Conservation (phyloP, 768 basidiomycete species). For the Lentinula lateritia region DNA sequence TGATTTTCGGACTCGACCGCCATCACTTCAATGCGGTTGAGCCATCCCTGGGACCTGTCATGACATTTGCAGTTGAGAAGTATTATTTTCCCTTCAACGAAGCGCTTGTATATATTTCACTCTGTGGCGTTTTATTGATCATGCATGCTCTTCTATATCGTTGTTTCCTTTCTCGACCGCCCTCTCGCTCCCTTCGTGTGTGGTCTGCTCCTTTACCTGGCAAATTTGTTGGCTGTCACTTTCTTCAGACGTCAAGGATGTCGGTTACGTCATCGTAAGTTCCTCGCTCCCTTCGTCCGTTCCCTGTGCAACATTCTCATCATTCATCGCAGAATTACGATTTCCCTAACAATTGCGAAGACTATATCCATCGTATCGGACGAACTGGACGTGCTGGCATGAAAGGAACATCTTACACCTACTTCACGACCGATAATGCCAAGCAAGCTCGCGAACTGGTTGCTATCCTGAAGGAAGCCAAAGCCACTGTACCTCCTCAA, state of each 20-base stretch:
- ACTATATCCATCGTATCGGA: slow-evolving; percentile 98
- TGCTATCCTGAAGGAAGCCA: slow-evolving; percentile 80
- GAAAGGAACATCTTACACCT: slow-evolving; percentile 92
- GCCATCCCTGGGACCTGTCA: slow-evolving; percentile 32
- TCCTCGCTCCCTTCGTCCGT: not conserved
- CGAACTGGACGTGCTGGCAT: slow-evolving; percentile 95
- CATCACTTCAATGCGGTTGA: slow-evolving; percentile 27
- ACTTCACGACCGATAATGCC: slow-evolving; percentile 94
- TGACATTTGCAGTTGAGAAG: slow-evolving; percentile 22
- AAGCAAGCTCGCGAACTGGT: slow-evolving; percentile 93
- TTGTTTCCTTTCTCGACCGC: slow-evolving; percentile 14
- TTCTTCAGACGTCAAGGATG: slow-evolving; percentile 93
- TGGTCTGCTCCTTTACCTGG: slow-evolving; percentile 25
- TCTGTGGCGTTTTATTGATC: slow-evolving; percentile 16
- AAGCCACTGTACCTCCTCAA: slow-evolving; percentile 80
- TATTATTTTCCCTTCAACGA: slow-evolving; percentile 18
- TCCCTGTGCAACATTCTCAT: not conserved
- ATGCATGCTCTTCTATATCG: slow-evolving; percentile 32
- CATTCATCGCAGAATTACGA: slow-evolving; percentile 72
- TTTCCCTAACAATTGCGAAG: slow-evolving; percentile 97
- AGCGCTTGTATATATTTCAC: slow-evolving; percentile 42
- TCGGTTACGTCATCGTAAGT: slow-evolving; percentile 92
- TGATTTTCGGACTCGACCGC: slow-evolving; percentile 35
- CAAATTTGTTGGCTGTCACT: slow-evolving; percentile 21
- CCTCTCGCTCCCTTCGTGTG: slow-evolving; percentile 15